Evolutionary conservation across 1,139 yeast genomes (phyloP), one percentile per base, ranked within the genome.

Genomic region (Candida frijolesensis): DNA sequence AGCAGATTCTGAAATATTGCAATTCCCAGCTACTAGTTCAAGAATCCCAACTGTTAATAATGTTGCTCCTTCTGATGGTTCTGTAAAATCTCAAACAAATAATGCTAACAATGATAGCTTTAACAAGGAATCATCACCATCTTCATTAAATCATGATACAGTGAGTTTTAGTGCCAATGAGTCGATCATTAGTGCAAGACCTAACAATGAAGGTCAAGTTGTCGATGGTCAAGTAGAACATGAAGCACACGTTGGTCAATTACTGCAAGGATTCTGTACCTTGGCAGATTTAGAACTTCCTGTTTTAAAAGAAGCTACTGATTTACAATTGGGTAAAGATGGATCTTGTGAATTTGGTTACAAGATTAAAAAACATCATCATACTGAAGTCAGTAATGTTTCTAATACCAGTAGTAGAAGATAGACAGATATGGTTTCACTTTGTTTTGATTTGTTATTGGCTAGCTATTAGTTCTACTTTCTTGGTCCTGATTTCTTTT

Each of bases 321-420:
- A 60, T 44, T 52, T 56, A 51, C 56, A 44, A 33, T 47, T 51
- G 53, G 78, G 72, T 48, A 50, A 61, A 27, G 62, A 58, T 52
- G 79, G 80, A 2, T 48, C 61, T 44, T 75, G 80, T 57, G 76
- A 75, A 34, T 67, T 76, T 51, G 82, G 82, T 2, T 77, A 76
- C 54, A 71, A 63, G 55, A 64, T 77, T 44, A 74, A 65, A 53
- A 75, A 68, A 57, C 82, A 77, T 57, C 79, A 75, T 57, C 82
- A 77, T 57, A 60, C 68, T 45, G 79, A 74, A 12, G 63, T 74
- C 10, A 70, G 75, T 57, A 68, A 66, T 42, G 69, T 65, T 38
- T 65, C 70, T 1, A 65, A 43, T 33, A 25, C 46, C 14, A 27
- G 48, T n/a, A n/a, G 34, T 16, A 19, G 48, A 32, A 32, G 44